phyloP scores from a whole-genome alignment of 345 rosid genomes.

The Brassica rapa region DNA sequence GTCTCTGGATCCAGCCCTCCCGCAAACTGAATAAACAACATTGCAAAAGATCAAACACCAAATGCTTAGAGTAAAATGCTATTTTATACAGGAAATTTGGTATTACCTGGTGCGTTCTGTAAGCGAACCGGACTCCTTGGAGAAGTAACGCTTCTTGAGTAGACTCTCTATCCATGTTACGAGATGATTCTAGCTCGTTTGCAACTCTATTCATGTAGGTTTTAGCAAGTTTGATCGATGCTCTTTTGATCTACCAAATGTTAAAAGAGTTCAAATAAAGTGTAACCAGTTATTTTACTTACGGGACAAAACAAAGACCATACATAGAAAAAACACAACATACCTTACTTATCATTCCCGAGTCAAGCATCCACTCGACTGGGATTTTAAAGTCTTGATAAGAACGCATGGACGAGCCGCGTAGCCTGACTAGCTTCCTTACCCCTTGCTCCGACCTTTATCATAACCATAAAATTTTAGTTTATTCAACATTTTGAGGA shows the following conservation, averaged over 20 bases:
- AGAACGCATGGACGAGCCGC: slow-evolving; percentile 55
- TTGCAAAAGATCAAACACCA: slow-evolving; percentile 6
- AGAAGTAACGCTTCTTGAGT: slow-evolving; percentile 74
- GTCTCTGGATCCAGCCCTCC: slow-evolving; percentile 93
- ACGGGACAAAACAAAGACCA: neutral
- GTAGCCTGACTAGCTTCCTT: slow-evolving; percentile 58
- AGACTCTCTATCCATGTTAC: slow-evolving; percentile 61
- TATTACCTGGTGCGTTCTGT: slow-evolving; percentile 80
- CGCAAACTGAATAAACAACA: slow-evolving; percentile 55
- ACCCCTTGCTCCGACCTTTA: slow-evolving; percentile 75
- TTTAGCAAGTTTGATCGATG: slow-evolving; percentile 70
- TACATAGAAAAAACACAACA: neutral
- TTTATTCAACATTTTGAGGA: slow-evolving; percentile 18
- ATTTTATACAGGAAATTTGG: neutral
- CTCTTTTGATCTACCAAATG: slow-evolving; percentile 64
- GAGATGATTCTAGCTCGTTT: slow-evolving; percentile 60
- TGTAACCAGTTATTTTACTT: neutral
- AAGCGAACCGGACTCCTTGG: slow-evolving; percentile 80
- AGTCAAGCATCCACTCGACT: slow-evolving; percentile 85
- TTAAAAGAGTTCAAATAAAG: neutral
- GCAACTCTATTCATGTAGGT: slow-evolving; percentile 79
- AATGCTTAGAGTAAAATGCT: neutral
- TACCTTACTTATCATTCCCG: slow-evolving; percentile 69
- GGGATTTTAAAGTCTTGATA: slow-evolving; percentile 75
- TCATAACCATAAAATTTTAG: neutral